Evolutionary conservation across 768 basidiomycete species (phyloP).

Genomic region (Tricholoma matsutake): DNA sequence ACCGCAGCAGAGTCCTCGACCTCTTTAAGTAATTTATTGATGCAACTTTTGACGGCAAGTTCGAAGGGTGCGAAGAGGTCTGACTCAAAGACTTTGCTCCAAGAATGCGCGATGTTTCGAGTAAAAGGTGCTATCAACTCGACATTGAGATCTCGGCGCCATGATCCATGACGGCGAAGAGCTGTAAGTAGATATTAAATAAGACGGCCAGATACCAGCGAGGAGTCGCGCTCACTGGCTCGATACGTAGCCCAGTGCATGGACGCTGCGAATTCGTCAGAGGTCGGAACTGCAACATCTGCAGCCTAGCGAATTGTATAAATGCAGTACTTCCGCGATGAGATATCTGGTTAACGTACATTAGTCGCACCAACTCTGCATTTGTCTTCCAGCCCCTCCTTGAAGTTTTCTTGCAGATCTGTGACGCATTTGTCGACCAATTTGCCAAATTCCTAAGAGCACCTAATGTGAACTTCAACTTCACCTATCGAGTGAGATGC

Average conservation of each 20-base stretch:
- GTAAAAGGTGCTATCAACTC: constrained; percentile 59
- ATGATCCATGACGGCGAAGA: constrained; percentile 53
- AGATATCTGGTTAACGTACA: constrained; percentile 29
- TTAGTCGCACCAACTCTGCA: constrained; percentile 49
- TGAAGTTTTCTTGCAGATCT: constrained; percentile 46
- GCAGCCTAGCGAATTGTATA: constrained; percentile 31
- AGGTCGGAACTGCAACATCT: constrained; percentile 41
- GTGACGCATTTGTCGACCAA: constrained; percentile 43
- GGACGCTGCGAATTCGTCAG: constrained; percentile 46
- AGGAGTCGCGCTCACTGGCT: constrained; percentile 40
- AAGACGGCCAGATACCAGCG: not conserved
- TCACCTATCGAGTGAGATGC: not conserved
- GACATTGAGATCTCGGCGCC: constrained; percentile 57
- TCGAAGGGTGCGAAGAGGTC: constrained; percentile 53
- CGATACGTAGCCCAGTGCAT: constrained; percentile 64
- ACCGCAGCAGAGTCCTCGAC: constrained; percentile 48
- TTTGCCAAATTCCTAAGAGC: constrained; percentile 41
- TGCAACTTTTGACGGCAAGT: constrained; percentile 28
- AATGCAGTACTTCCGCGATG: not conserved
- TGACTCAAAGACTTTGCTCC: constrained; percentile 58
- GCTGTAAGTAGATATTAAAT: constrained; percentile 22
- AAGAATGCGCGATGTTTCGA: constrained; percentile 52
- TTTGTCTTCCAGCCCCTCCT: constrained; percentile 57
- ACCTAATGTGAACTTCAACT: not conserved
- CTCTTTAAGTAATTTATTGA: constrained; percentile 46